Evolutionary conservation across 306 rosid genomes (phyloP), one percentile per base, ranked within the genome.

Genomic region (Vachellia collinsii): DNA sequence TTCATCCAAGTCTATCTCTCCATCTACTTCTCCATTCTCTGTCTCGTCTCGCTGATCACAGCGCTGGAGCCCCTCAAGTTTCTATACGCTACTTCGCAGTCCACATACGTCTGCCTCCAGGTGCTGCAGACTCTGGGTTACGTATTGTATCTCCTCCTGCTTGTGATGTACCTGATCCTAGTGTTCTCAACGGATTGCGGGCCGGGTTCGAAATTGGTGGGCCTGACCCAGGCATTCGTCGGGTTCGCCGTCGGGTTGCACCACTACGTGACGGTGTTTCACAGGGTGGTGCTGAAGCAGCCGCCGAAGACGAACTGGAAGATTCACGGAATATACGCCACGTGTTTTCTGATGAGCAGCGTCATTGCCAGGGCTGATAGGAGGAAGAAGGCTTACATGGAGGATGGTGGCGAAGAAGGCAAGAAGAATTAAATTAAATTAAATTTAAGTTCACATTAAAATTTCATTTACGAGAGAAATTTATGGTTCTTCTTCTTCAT

Each of bases 301-400:
- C 92, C 95, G 9, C 99, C 99, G 1, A 88, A 83, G 86, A 95
- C 97, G 0, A 93, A 91, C 74, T 93, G 97, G 99, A 93, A 90
- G 83, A 77, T 93, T 34, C 99, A 95, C 72, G 95, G 92, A 50
- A 80, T 90, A 6, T 95, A 95, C 48, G 97, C 97, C 81, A 86
- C 87, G 86, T 93, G 97, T 72, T 95, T 85, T 64, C 64, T 90
- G 22, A 63, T 91, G 62, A 85, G 88, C 74, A 88, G 90, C 78
- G 3, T 86, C 50, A 50, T 88, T 6, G 94, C 94, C 1, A 68
- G 47, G 0, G 96, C 93, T 4, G 97, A 91, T 75, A 79, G 91
- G 78, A 86, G 93, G 62, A 95, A 95, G 87, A 93, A 95, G 83
- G 84, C 91, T 70, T 94, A 94, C 82, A 37, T 93, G 88, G 97